phyloP scores from a whole-genome alignment of 2,329 filamentous ascomycete genomes.

The Capronia epimyces region DNA sequence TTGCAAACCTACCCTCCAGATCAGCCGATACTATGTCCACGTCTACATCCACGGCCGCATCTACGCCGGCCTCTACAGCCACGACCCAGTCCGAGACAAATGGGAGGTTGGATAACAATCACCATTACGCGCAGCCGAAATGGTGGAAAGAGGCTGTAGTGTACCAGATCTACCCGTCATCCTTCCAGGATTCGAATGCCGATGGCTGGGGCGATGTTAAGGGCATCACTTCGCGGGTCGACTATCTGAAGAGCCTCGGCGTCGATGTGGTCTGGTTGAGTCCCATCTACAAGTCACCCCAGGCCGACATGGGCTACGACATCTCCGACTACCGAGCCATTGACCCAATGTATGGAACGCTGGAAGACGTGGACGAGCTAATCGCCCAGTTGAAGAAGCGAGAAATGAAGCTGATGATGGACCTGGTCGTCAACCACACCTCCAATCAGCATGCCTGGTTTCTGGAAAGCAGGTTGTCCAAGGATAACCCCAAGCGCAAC shows the following conservation, averaged over 20 bases:
- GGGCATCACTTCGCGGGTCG: conserved; percentile 59
- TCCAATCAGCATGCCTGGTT: conserved; percentile 55
- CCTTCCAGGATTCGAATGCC: conserved; percentile 46
- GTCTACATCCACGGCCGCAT: neutral
- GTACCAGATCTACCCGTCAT: conserved; percentile 57
- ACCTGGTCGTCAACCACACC: conserved; percentile 45
- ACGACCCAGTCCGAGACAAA: neutral
- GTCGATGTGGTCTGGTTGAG: conserved; percentile 57
- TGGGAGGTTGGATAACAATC: neutral
- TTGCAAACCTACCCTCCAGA: no score
- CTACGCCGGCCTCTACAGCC: neutral
- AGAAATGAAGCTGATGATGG: conserved; percentile 48
- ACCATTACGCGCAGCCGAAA: conserved; percentile 18
- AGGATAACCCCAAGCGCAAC: conserved; percentile 58
- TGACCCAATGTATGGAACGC: conserved; percentile 44
- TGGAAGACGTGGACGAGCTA: conserved; percentile 44
- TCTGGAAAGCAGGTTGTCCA: conserved; percentile 57
- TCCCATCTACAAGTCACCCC: conserved; percentile 49
- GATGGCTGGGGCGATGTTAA: conserved; percentile 60
- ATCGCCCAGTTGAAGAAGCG: conserved; percentile 41
- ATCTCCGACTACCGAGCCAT: conserved; percentile 42
- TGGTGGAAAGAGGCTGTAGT: conserved; percentile 57
- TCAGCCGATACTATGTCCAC: neutral
- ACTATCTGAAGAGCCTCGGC: conserved; percentile 59
- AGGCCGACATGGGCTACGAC: conserved; percentile 50